Evolutionary conservation across 1,284 basidiomycete genomes (phyloP).

Genomic region (Phellopilus nigrolimitatus): DNA sequence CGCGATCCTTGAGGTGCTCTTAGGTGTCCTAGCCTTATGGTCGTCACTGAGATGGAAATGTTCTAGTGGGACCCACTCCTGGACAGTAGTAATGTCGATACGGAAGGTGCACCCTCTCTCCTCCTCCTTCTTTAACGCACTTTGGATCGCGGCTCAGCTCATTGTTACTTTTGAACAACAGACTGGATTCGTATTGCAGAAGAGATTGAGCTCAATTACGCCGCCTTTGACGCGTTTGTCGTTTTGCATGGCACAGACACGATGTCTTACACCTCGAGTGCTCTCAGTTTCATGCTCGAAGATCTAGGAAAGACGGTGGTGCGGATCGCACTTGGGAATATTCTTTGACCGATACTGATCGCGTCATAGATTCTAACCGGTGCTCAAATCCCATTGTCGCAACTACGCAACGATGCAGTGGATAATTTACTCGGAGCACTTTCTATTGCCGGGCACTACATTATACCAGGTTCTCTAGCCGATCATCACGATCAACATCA

Average conservation of each 20-base stretch:
- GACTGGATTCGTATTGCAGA: conserved; percentile 88
- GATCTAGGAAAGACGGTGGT: conserved; percentile 88
- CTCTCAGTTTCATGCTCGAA: conserved; percentile 85
- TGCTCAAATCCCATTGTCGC: conserved; percentile 87
- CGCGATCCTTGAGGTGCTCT: conserved; percentile 66
- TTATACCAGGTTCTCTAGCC: conserved; percentile 68
- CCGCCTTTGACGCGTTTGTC: conserved; percentile 83
- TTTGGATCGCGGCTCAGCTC: conserved; percentile 20
- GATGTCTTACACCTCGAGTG: conserved; percentile 86
- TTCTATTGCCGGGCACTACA: conserved; percentile 83
- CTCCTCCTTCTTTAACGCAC: conserved; percentile 12
- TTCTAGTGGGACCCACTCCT: conserved; percentile 78
- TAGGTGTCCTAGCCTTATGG: background rate
- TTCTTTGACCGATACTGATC: background rate
- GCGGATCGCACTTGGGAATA: conserved; percentile 23
- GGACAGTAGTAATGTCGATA: conserved; percentile 86
- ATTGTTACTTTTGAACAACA: no score
- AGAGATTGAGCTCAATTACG: conserved; percentile 89
- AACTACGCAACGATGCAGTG: conserved; percentile 84
- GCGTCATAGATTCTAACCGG: conserved; percentile 73
- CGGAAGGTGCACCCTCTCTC: conserved; percentile 47
- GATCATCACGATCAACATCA: background rate
- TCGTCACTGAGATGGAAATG: conserved; percentile 14
- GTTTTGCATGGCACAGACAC: conserved; percentile 93
- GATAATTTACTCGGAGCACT: conserved; percentile 88